A percentile compares a stretch with the other conserved stretches of the same genome.
phyloP scores from a whole-genome alignment of 768 basidiomycete genomes.

The Boletus bicolor region DNA sequence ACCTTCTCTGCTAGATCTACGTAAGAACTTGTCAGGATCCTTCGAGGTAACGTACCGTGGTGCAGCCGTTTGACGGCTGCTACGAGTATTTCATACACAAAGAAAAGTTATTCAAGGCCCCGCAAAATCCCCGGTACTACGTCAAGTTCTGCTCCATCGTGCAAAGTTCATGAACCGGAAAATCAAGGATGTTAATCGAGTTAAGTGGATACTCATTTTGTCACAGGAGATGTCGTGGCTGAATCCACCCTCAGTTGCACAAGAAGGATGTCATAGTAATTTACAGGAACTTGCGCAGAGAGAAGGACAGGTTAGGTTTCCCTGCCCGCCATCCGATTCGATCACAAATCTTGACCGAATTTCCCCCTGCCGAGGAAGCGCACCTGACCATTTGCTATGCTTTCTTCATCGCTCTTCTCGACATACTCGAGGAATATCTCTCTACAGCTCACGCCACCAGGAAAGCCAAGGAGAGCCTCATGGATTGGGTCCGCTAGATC shows the following conservation, averaged over 20 bases:
- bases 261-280: not conserved
- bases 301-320: not conserved
- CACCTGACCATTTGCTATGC: conserved; percentile 10
- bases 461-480: not conserved
- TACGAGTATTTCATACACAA: conserved; percentile 5
- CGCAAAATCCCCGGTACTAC: not conserved
- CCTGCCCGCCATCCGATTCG: no score
- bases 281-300: not conserved
- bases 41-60: not conserved
- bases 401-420: conserved; percentile 17
- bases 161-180: conserved; percentile 4
- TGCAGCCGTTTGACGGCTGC: not conserved
- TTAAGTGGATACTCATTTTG: not conserved
- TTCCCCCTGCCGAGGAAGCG: not conserved
- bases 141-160: conserved; percentile 8
- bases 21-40: not conserved
- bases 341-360: conserved; percentile 8
- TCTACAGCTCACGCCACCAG: not conserved
- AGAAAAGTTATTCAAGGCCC: not conserved
- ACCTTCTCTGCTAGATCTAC: not conserved
- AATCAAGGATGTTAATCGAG: conserved; percentile 3
- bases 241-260: not conserved
- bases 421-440: not conserved
- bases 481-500: conserved; percentile 2
- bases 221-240: not conserved